phyloP scores from a whole-genome alignment of 495 filamentous ascomycete genomes.

The Talaromyces adpressus region DNA sequence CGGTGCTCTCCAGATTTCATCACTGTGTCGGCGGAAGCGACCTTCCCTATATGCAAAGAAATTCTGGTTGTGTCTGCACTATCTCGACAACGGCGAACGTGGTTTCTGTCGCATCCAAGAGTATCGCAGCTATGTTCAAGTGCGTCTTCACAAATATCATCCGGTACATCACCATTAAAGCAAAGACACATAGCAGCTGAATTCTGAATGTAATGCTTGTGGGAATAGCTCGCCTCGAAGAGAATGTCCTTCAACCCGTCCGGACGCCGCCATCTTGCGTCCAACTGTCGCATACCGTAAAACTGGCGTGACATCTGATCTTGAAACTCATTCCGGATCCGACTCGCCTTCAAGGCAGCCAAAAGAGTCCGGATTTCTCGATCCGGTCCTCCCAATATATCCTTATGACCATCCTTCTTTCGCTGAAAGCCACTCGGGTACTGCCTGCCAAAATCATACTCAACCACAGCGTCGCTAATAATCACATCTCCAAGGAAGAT shows the following conservation, averaged over 20 bases:
- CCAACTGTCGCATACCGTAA: neutral
- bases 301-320: neutral
- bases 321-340: neutral
- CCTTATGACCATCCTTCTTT: conserved; percentile 12
- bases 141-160: neutral
- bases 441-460: conserved; percentile 23
- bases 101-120: neutral
- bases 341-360: neutral
- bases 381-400: conserved; percentile 11
- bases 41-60: neutral
- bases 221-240: neutral
- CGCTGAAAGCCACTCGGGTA: conserved; percentile 10
- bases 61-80: neutral
- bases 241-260: neutral
- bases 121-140: neutral
- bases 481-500: conserved; percentile 36
- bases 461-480: conserved; percentile 22
- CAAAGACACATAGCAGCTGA: neutral
- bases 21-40: conserved; percentile 19
- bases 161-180: neutral
- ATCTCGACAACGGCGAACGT: neutral
- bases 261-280: neutral
- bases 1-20: conserved; percentile 20
- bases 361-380: neutral
- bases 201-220: neutral